These are phyloP conservation scores for Magnusiomyces fungicola DNA, from an alignment of 1,139 yeast genomes.

Conservation along the genomic window DNA sequence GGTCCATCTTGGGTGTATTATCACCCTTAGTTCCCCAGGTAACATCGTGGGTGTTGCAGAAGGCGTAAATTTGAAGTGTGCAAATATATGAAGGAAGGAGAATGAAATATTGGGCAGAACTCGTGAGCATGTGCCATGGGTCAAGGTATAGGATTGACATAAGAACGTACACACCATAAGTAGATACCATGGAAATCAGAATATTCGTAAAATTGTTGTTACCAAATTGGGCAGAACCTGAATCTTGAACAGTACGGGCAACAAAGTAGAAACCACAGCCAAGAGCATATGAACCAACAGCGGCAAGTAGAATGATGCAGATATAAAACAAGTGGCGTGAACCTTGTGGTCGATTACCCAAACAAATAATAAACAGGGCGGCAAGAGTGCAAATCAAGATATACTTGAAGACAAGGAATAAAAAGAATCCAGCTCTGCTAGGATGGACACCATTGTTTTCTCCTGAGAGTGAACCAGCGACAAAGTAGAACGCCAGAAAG, in stretches of 20 bases:
- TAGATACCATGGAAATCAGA: constrained; percentile 71
- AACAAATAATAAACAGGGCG: constrained; percentile 79
- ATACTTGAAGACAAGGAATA: constrained; percentile 80
- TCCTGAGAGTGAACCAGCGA: constrained; percentile 73
- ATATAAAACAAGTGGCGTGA: constrained; percentile 67
- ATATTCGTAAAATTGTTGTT: constrained; percentile 60
- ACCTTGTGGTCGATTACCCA: constrained; percentile 94
- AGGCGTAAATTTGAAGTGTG: constrained; percentile 86
- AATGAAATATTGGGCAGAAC: constrained; percentile 76
- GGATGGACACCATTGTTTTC: constrained; percentile 44
- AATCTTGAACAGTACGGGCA: constrained; percentile 42
- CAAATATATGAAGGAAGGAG: constrained; percentile 89
- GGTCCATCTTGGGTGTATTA: constrained; percentile 57
- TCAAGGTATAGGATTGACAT: constrained; percentile 79
- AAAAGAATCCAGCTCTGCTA: constrained; percentile 55
- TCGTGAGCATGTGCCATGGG: constrained; percentile 90
- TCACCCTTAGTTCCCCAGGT: constrained; percentile 98
- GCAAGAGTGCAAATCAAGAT: constrained; percentile 72
- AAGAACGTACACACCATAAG: constrained; percentile 75
- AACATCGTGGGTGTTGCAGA: constrained; percentile 92
- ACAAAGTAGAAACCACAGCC: constrained; percentile 80
- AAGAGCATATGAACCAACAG: constrained; percentile 77
- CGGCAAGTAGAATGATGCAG: constrained; percentile 61
- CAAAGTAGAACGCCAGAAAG: constrained; percentile 82
- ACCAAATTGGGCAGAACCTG: constrained; percentile 36